These are phyloP conservation scores for Glycyrrhiza uralensis DNA, from an alignment of 306 rosid species.

Conservation along the genomic window DNA sequence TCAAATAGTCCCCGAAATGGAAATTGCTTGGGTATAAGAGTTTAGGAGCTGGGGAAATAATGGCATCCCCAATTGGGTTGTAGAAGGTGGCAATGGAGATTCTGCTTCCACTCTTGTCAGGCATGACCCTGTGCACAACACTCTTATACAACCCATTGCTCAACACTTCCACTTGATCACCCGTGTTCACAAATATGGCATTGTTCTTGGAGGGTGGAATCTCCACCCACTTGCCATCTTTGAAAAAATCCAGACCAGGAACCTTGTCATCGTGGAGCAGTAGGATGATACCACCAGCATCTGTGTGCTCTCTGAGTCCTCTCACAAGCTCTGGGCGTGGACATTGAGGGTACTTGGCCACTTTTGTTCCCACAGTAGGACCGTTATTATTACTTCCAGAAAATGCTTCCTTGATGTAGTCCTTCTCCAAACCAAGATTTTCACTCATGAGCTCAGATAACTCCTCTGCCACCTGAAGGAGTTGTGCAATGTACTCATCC, in stretches of 20 bases:
- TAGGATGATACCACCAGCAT: conserved; percentile 92
- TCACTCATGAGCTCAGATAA: conserved; percentile 69
- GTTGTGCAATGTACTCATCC: conserved; percentile 64
- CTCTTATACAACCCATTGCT: conserved; percentile 66
- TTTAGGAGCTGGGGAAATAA: conserved; percentile 59
- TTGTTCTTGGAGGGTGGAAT: conserved; percentile 80
- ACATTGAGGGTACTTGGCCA: conserved; percentile 73
- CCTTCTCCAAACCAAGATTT: conserved; percentile 66
- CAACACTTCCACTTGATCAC: conserved; percentile 77
- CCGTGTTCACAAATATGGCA: conserved; percentile 81
- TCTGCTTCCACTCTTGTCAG: conserved; percentile 69
- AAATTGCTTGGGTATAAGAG: conserved; percentile 57
- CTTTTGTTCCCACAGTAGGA: conserved; percentile 83
- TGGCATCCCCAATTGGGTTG: conserved; percentile 63
- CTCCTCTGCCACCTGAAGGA: conserved; percentile 62
- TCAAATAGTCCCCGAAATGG: conserved; percentile 64
- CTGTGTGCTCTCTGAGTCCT: conserved; percentile 90
- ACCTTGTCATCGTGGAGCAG: conserved; percentile 84
- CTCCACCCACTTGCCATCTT: conserved; percentile 74
- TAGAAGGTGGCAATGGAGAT: conserved; percentile 82
- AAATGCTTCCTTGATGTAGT: conserved; percentile 52
- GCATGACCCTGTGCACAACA: conserved; percentile 65
- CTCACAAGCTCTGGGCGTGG: conserved; percentile 62
- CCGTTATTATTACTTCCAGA: conserved; percentile 49
- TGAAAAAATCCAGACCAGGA: conserved; percentile 65